Base-by-base conservation (phyloP, 2,329 filamentous ascomycete species). In the Madurella fahalii region DNA sequence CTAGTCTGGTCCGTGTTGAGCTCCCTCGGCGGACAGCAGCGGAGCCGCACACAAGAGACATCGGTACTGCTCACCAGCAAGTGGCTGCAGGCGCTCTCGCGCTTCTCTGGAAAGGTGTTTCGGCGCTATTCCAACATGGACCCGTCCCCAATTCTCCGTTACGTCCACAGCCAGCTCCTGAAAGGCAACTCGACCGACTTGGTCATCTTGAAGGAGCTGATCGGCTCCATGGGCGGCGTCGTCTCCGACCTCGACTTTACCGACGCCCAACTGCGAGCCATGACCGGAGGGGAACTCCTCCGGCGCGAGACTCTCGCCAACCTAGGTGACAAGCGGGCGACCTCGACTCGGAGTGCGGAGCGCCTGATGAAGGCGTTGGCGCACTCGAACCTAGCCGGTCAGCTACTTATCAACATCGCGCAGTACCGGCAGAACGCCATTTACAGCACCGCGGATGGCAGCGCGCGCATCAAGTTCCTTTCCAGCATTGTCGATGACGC, bases 171-270 rank as follows among this genome's bases (percentile, higher is more conserved):
- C 57, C 91, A 96, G 68, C 81, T 99, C 5, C 81, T 85, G 47
- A 81, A 80, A 47, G 88, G 92, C 59, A 95, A 95, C 63, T 87
- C 91, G 0, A 95, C 89, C 9, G 92, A 97, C 68, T 78, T 99
- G 34, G 90, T 96, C 59, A 89, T 99, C 57, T 75, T 99, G 41
- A 89, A 94, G 67, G 90, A 97, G 66, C 81, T 99, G 57, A 87
- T 97, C 49, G 84, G 85, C 37, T 89, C 89, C 2, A 97, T 99
- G 94, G 90, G 90, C 16, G 95, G 95, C 44, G 92, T 99, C 56
- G 86, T 93, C 12, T 85, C 92, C 4, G 87, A 93, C 57, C 82
- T 86, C 50, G 90, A 92, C 65, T 93, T 96, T 65, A 96, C 90
- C 31, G 93, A 99, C 62, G 77, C 85, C 16, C 92, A 96, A 71